phyloP scores from a whole-genome alignment of 768 basidiomycete genomes.

The Pleurotus platypus region DNA sequence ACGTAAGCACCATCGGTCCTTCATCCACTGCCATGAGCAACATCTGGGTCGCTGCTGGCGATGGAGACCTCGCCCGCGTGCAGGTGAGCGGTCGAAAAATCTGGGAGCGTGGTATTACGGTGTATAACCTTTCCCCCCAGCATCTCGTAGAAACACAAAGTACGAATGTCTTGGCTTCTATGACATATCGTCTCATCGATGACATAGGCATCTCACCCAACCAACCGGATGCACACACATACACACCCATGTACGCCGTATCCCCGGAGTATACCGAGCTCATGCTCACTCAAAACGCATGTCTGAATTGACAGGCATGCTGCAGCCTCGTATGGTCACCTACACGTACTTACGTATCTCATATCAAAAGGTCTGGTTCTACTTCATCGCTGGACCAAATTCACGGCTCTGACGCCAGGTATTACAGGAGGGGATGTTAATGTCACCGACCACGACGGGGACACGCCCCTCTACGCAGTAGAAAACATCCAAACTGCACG shows the following conservation, averaged over 20 bases:
- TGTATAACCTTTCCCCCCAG: not conserved
- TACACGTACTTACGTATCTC: slow-evolving; percentile 74
- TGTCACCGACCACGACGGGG: slow-evolving; percentile 80
- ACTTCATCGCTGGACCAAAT: slow-evolving; percentile 1
- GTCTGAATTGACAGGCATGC: slow-evolving; percentile 67
- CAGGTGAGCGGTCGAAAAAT: slow-evolving; percentile 40
- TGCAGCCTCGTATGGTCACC: slow-evolving; percentile 87
- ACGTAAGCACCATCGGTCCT: not conserved
- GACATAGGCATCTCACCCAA: slow-evolving; percentile 63
- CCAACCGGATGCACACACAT: slow-evolving; percentile 64
- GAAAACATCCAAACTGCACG: slow-evolving; percentile 77
- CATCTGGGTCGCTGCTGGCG: slow-evolving; percentile 91
- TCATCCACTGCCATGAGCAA: not conserved
- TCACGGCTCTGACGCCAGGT: slow-evolving; percentile 7
- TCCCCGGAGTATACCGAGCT: not conserved
- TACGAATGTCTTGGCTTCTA: too few species aligned
- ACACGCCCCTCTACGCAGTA: slow-evolving; percentile 89
- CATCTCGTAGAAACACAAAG: slow-evolving; percentile 41
- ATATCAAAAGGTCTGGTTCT: slow-evolving; percentile 55
- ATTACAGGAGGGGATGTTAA: slow-evolving; percentile 80
- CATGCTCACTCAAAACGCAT: slow-evolving; percentile 7
- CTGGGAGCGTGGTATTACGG: not conserved
- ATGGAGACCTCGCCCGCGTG: slow-evolving; percentile 81
- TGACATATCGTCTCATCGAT: slow-evolving; percentile 26
- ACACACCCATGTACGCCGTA: slow-evolving; percentile 70